A percentile compares a stretch with the other conserved stretches of the same genome.
Evolutionary conservation across 441 rosid species (phyloP).

Genomic region (Aleurites moluccanus): DNA sequence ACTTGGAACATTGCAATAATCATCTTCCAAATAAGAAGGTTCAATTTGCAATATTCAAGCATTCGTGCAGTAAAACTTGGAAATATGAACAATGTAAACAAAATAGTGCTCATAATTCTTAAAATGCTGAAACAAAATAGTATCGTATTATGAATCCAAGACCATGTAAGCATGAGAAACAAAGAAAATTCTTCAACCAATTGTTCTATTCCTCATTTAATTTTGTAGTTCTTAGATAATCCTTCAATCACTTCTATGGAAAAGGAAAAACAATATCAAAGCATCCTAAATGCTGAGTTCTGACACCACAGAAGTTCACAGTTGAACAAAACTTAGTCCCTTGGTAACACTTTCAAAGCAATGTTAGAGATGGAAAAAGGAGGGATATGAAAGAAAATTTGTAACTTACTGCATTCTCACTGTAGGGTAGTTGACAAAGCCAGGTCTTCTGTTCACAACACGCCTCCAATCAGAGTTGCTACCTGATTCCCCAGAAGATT

Average conservation of each 20-base stretch:
- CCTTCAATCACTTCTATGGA: neutral
- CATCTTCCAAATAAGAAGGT: neutral
- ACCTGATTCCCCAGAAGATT: constrained; percentile 45
- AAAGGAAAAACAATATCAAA: neutral
- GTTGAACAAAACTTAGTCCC: too few species aligned
- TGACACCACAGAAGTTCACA: too few species aligned
- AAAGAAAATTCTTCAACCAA: neutral
- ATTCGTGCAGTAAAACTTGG: neutral
- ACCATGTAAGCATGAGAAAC: neutral
- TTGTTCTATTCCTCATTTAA: neutral
- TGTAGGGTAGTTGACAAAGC: constrained; percentile 38
- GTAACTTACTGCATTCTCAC: constrained; percentile 73
- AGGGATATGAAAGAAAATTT: neutral
- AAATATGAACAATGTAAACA: neutral
- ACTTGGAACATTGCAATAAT: neutral
- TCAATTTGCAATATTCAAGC: neutral
- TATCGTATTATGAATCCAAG: neutral
- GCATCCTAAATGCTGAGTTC: neutral
- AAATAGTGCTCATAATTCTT: neutral
- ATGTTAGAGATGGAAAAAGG: too few species aligned
- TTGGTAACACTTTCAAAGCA: neutral
- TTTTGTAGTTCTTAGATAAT: neutral
- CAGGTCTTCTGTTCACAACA: constrained; percentile 37
- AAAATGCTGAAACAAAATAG: neutral
- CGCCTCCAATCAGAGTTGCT: constrained; percentile 69